Evolutionary conservation across 78 protist genomes (phyloP), one percentile per base, ranked within the genome.

Genomic region (Acrasis kona): DNA sequence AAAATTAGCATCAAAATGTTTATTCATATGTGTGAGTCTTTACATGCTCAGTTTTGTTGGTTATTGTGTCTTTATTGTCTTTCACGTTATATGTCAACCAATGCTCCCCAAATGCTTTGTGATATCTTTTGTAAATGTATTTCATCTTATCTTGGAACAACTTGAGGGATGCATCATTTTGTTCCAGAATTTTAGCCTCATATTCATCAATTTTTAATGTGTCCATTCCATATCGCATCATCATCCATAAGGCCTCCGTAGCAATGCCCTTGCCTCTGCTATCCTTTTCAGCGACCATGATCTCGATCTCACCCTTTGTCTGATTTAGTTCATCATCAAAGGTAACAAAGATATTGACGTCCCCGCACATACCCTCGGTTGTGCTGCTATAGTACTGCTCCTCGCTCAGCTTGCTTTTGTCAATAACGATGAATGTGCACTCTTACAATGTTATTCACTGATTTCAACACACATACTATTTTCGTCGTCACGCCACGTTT

Each of bases 231-330:
- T 90, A 90, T 0, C 30, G 0, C 78, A 92, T 79, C 85, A 92
- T 80, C 34, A 76, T 7, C 1, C 12, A 37, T 0, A 81, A 1
- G 2, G 88, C 87, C 65, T 80, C 87, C 12, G n/a, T 35, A 1
- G 84, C 93, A 1, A 76, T 10, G 1, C 96, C 96, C 31, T 72
- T 30, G 8, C 91, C 32, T 30, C 96, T 65, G 0, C 64, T 28
- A 0, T n/a, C n/a, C 30, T 65, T 32, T 32, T 87, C 93, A 10
- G 95, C 91, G 34, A 91, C 74, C 91, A 87, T 87, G 29, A 91
- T 40, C 7, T 77, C 41, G 3, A 34, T 39, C 31, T 88, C 93
- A 4, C 82, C 65, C 35, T 82, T 89, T 6, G 82, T 91, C 0
- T 78, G 42, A 4, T 66, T 72, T n/a, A n/a, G n/a, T 27, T 42